Evolutionary conservation across 305 asterid genomes (phyloP).

Genomic region (Ilex paraguariensis): DNA sequence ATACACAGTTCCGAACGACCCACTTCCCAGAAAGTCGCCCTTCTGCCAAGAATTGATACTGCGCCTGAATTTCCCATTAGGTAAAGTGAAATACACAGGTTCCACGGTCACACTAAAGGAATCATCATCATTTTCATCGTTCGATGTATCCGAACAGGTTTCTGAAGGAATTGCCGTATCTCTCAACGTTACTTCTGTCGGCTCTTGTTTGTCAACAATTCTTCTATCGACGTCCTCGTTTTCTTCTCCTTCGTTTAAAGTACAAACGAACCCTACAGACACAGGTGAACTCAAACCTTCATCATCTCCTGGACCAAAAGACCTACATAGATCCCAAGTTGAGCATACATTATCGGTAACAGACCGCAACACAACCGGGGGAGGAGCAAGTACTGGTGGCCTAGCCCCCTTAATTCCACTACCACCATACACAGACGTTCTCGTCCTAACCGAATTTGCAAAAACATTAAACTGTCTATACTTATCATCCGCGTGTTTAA

Average conservation of each 20-base stretch:
- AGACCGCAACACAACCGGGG: slow-evolving; percentile 30
- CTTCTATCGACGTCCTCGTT: slow-evolving; percentile 23
- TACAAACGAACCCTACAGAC: slow-evolving; percentile 1
- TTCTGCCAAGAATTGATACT: slow-evolving; percentile 70
- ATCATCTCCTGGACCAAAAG: slow-evolving; percentile 55
- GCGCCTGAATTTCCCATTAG: slow-evolving; percentile 37
- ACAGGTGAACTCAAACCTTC: slow-evolving; percentile 24
- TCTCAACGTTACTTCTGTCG: slow-evolving; percentile 18
- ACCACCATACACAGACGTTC: slow-evolving; percentile 13
- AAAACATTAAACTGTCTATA: slow-evolving; percentile 1
- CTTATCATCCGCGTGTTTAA: neutral
- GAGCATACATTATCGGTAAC: slow-evolving; percentile 44
- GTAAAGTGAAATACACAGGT: slow-evolving; percentile 35
- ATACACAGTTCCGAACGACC: slow-evolving; percentile 84
- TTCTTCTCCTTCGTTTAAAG: slow-evolving; percentile 22
- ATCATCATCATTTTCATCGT: slow-evolving; percentile 28
- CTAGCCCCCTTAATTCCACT: slow-evolving; percentile 30
- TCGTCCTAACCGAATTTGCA: slow-evolving; percentile 15
- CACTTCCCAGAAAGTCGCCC: slow-evolving; percentile 83
- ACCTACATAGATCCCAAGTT: slow-evolving; percentile 59
- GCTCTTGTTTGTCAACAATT: slow-evolving; percentile 19
- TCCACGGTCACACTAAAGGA: slow-evolving; percentile 23
- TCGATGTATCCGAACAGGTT: slow-evolving; percentile 36
- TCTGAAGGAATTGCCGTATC: slow-evolving; percentile 25
- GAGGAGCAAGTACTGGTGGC: slow-evolving; percentile 44